Conservation (phyloP, 805 yeast species). For the Jamesozyma piceae region DNA sequence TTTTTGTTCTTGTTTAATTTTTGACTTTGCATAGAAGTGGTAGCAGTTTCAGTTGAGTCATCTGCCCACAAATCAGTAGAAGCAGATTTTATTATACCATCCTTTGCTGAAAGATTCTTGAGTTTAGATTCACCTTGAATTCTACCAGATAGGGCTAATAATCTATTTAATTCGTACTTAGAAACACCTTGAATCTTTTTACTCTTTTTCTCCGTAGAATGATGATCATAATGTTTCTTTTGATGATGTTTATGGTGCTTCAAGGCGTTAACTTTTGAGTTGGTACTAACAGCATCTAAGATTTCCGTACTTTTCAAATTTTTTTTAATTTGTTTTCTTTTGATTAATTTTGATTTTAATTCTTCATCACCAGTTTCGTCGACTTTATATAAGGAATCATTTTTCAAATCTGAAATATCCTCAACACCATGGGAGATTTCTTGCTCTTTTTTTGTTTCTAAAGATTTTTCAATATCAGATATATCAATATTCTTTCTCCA, state of each 20-base stretch:
- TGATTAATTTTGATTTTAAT: constrained; percentile 33
- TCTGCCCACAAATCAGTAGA: constrained; percentile 67
- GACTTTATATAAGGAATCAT: constrained; percentile 34
- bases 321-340: constrained; percentile 33
- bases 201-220: constrained; percentile 32
- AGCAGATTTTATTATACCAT: constrained; percentile 49
- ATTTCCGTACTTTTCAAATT: constrained; percentile 58
- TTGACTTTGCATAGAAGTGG: neutral
- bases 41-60: constrained; percentile 4
- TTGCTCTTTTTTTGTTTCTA: constrained; percentile 62
- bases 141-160: constrained; percentile 72
- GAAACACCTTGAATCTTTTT: constrained; percentile 51
- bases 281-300: constrained; percentile 41
- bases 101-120: constrained; percentile 41
- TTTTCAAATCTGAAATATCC: constrained; percentile 18
- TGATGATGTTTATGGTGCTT: constrained; percentile 27
- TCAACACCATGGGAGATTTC: constrained; percentile 29
- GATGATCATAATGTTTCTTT: no score
- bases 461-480: constrained; percentile 61
- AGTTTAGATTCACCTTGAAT: constrained; percentile 44
- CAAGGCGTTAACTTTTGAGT: constrained; percentile 71
- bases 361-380: constrained; percentile 58
- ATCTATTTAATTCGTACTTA: constrained; percentile 50
- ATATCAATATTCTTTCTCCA: constrained; percentile 95
- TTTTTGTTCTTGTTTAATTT: constrained; percentile 6